Base-by-base conservation (phyloP, 805 yeast species). In the Maudiozyma pseudohumilis region DNA sequence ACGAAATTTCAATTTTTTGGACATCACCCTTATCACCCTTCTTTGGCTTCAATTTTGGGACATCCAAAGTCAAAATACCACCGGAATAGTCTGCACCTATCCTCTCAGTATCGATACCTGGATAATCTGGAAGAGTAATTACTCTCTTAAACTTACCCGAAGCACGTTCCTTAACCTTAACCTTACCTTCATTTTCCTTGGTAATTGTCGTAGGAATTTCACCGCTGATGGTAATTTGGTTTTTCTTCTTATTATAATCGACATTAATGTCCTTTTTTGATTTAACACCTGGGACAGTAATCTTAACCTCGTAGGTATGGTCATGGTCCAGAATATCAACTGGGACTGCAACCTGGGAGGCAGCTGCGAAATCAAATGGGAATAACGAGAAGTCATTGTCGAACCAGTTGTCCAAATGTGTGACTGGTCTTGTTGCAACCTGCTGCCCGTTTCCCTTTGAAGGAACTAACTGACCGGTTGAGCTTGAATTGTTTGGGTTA, bases 211-310 rank as follows among this genome's bases (percentile, higher is more conserved):
- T 44, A 27, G 66, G 66, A 35, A 67, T 56, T 36, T 63, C 69
- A 39, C 77, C 77, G 34, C 64, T 55, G 24, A 72, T 51, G 11
- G 59, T 48, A 38, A 72, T 52, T 43, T 66, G 65, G 38, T 68
- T 66, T 16, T 60, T 55, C 29, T 66, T 66, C 41, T 67, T 60
- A 49, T 70, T 64, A 54, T 64, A 72, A 49, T 71, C 75, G 38
- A 70, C 50, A 11, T 63, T 55, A 46, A 69, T 59, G 31, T 63
- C 54, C 16, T 70, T 69, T 48, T 63, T 65, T 11, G 31, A 18
- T 31, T 57, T 49, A 15, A 70, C 72, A 38, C 76, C 76, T 8
- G 76, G 73, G 36, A 70, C 54, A 1, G 74, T 63, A 4, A 69
- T 59, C 26, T 62, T 63, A 26, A 71, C 48, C 30, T 61, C 65